Percentiles rank a stretch among this genome's conserved stretches.
These are phyloP conservation scores for Cairneyella variabilis DNA, from an alignment of 495 filamentous ascomycete species.

Conservation along the genomic window DNA sequence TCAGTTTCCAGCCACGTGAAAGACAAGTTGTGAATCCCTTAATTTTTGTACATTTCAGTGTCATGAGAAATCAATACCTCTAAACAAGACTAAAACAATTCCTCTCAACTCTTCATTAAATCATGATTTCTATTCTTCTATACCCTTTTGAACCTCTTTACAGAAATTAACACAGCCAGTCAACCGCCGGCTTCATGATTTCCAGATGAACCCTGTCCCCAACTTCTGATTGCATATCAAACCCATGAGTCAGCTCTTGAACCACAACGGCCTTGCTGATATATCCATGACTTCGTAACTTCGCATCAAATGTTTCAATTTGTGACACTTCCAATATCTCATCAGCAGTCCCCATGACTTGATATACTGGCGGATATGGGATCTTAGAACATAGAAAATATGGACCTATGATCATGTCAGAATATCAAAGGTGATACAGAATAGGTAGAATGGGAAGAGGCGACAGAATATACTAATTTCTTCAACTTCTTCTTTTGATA, in stretches of 20 bases:
- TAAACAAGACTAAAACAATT: too few relatives aligned
- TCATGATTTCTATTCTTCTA: not conserved
- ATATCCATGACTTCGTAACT: not conserved
- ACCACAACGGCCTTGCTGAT: not conserved
- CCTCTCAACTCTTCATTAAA: too few relatives aligned
- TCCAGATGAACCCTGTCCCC: not conserved
- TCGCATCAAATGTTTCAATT: not conserved
- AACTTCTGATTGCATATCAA: not conserved
- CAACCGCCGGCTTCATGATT: not conserved
- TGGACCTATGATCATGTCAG: slow-evolving; percentile 4
- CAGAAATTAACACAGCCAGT: not conserved
- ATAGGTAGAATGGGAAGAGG: too few relatives aligned
- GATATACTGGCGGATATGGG: slow-evolving; percentile 12
- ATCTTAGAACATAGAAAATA: not conserved
- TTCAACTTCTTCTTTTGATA: slow-evolving; percentile 7
- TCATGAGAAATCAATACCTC: too few relatives aligned
- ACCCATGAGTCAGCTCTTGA: not conserved
- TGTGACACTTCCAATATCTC: slow-evolving; percentile 6
- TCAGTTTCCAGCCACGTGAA: too few relatives aligned
- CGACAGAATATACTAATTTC: slow-evolving; percentile 19
- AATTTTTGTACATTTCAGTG: too few relatives aligned
- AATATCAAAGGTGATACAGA: too few relatives aligned
- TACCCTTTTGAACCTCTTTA: not conserved
- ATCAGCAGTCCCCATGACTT: slow-evolving; percentile 11
- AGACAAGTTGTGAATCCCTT: too few relatives aligned